Base-by-base conservation (phyloP, 2,329 filamentous ascomycete genomes). In the Xylariaceae sp. region DNA sequence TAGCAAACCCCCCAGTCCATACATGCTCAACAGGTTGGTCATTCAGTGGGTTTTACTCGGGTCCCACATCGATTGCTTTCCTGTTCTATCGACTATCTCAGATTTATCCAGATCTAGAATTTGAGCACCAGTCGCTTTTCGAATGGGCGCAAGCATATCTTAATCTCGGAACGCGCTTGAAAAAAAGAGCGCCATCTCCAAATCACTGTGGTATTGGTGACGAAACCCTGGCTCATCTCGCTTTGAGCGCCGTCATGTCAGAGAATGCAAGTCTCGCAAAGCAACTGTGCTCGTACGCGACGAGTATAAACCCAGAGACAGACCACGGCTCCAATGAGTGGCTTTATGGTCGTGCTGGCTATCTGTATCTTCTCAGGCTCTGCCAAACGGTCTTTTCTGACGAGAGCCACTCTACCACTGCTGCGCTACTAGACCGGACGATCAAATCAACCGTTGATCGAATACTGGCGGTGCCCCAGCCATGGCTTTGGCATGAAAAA, bases 311-410 rank as follows among this genome's bases (percentile, higher is more conserved):
- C 42, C 68, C 75, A 9, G 72, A 76, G 44, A 55, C 63, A 0
- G 75, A 76, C 2, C 78, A 79, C 21, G 76, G 70, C 1, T 76
- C 71, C 1, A 83, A 87, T 48, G 87, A 90, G 64, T 80, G 86
- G 69, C 72, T 88, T 5, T 85, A 86, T 66, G 88, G 88, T 5
- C 79, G 85, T 9, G 84, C 87, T 1, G 87, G 87, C 0, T 82
- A 84, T 47, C 74, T 91, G 20, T 90, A 89, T 66, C 73, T 89
- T 36, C 76, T 91, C 33, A 78, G 88, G 1, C 72, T 89, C 53
- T 81, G 88, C 27, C 80, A 80, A 18, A 37, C 40, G 2, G 44
- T 54, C 9, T 55, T 62, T 13, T 13, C 36, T 1, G n/a, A 40
- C 7, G 32, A 39, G 3, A 77, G 79, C 23, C 80, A 88, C 39